Conservation (phyloP, 345 rosid species). For the Aethionema arabicum region DNA sequence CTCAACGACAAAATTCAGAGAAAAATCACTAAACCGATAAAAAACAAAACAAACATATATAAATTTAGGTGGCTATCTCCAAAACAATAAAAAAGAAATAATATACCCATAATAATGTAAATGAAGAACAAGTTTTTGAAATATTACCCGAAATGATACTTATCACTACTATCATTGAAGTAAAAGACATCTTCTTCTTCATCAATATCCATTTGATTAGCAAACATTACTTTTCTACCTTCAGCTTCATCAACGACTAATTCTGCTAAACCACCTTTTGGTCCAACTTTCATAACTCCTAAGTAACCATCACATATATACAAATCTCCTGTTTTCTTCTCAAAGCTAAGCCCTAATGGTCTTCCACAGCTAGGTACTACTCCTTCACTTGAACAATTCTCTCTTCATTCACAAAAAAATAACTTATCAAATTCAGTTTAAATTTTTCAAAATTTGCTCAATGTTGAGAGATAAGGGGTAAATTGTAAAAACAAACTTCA, state of each 20-base stretch:
- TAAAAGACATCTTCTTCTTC: constrained; percentile 55
- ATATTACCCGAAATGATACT: constrained; percentile 53
- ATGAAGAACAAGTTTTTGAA: too few relatives aligned
- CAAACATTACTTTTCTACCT: constrained; percentile 51
- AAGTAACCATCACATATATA: constrained; percentile 77
- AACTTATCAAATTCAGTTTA: too few relatives aligned
- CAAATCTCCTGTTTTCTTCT: constrained; percentile 59
- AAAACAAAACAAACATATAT: too few relatives aligned
- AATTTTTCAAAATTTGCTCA: too few relatives aligned
- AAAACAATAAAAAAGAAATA: too few relatives aligned
- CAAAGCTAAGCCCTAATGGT: constrained; percentile 62
- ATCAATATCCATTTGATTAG: constrained; percentile 70
- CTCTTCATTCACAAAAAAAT: constrained; percentile 14
- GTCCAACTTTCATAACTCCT: constrained; percentile 65
- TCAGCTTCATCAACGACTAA: constrained; percentile 49
- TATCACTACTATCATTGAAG: constrained; percentile 63
- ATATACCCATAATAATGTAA: too few relatives aligned
- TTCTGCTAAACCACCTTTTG: constrained; percentile 59
- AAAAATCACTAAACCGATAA: too few relatives aligned
- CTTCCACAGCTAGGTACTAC: constrained; percentile 70
- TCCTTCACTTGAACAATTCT: constrained; percentile 27
- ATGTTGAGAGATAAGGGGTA: too few relatives aligned
- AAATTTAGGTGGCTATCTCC: too few relatives aligned
- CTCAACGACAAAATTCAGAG: too few relatives aligned
- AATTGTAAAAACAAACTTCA: too few relatives aligned